phyloP scores from a whole-genome alignment of 225 moss, liverwort and hornwort species.

The Thuidium tamariscinum region DNA sequence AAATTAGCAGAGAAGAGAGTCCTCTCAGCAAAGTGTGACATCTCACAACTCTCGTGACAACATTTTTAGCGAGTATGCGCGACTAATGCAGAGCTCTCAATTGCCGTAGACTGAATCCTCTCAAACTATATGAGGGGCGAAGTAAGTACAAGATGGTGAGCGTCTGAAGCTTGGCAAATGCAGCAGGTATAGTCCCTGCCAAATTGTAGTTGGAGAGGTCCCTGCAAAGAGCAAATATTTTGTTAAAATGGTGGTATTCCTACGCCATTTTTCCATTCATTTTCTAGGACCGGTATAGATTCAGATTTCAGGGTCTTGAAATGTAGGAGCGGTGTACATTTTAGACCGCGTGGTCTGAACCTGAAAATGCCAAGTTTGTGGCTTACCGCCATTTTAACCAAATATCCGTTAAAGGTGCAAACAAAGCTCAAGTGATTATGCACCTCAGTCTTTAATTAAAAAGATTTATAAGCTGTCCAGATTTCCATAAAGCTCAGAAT shows the following conservation, averaged over 20 bases:
- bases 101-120: too few species aligned
- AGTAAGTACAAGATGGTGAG: neutral
- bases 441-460: neutral
- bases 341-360: too few species aligned
- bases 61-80: neutral
- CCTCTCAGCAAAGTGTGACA: neutral
- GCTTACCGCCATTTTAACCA: too few species aligned
- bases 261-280: too few species aligned
- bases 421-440: neutral
- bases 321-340: too few species aligned
- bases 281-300: too few species aligned
- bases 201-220: neutral
- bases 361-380: too few species aligned
- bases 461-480: too few species aligned
- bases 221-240: too few species aligned
- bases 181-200: neutral
- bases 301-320: too few species aligned
- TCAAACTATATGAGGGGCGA: neutral
- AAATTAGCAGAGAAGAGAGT: neutral
- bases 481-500: neutral
- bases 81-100: neutral
- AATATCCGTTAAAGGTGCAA: too few species aligned
- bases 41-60: neutral
- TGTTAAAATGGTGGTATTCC: too few species aligned
- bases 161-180: neutral